These are phyloP conservation scores for Monosporascus sp. DNA, from an alignment of 2,329 filamentous ascomycete genomes.

Conservation along the genomic window DNA sequence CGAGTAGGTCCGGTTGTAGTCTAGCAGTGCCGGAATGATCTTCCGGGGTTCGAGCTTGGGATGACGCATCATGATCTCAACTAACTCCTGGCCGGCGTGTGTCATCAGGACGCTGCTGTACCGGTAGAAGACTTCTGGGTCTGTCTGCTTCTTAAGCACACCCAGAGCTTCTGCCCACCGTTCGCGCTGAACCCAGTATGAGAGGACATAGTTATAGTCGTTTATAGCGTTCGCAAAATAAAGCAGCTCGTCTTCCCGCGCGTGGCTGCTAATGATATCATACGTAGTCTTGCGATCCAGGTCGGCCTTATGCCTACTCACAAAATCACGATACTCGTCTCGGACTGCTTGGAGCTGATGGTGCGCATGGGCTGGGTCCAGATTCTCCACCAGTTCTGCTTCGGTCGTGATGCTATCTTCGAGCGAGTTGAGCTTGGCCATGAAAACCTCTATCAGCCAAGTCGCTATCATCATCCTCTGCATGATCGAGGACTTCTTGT, in stretches of 20 bases:
- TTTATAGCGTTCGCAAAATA: constrained; percentile 85
- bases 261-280: constrained; percentile 92
- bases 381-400: constrained; percentile 69
- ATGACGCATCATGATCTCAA: constrained; percentile 96
- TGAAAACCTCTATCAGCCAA: constrained; percentile 94
- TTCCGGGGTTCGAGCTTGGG: constrained; percentile 77
- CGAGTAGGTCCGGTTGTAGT: constrained; percentile 77
- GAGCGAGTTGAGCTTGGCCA: constrained; percentile 91
- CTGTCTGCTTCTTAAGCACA: constrained; percentile 88
- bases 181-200: constrained; percentile 96
- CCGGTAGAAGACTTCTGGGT: constrained; percentile 89
- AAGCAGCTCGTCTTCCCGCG: constrained; percentile 85
- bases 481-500: constrained; percentile 83
- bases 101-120: constrained; percentile 97
- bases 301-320: constrained; percentile 77
- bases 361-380: constrained; percentile 65
- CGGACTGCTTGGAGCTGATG: constrained; percentile 66
- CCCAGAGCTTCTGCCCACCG: constrained; percentile 82
- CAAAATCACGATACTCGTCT: constrained; percentile 83
- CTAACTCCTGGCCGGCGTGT: constrained; percentile 74
- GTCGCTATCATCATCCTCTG: constrained; percentile 92
- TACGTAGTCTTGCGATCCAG: constrained; percentile 90
- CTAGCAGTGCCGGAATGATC: constrained; percentile 87
- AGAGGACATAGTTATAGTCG: constrained; percentile 90
- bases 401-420: constrained; percentile 92